phyloP scores from a whole-genome alignment of 1,284 basidiomycete species.

The Lignosus rhinocerotis region DNA sequence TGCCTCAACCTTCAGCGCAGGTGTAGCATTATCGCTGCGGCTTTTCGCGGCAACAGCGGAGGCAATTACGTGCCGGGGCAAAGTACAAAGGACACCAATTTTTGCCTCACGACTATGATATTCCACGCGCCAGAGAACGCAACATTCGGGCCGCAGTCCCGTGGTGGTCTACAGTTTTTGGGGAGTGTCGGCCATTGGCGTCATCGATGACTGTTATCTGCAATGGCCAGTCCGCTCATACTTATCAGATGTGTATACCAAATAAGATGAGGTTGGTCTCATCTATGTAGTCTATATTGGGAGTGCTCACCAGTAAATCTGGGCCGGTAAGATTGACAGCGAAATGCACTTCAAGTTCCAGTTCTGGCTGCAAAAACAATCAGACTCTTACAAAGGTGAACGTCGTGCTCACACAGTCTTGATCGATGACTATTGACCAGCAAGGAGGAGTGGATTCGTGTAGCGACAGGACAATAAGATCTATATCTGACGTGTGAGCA shows the following conservation, averaged over 20 bases:
- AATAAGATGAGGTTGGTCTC: background rate
- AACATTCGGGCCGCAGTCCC: constrained; percentile 12
- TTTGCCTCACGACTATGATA: background rate
- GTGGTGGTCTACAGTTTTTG: constrained; percentile 1
- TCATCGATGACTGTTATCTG: constrained; percentile 14
- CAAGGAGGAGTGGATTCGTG: background rate
- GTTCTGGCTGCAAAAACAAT: too few species aligned
- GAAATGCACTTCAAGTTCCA: background rate
- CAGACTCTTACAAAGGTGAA: too few species aligned
- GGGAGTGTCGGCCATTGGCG: background rate
- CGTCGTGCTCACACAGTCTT: too few species aligned
- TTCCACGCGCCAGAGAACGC: background rate
- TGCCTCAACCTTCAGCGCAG: background rate
- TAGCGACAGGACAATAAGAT: background rate
- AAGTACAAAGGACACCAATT: background rate
- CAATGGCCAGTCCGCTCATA: background rate
- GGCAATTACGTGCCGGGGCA: background rate
- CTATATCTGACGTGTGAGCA: background rate
- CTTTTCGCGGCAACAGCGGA: background rate
- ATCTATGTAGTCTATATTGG: too few species aligned
- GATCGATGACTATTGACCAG: too few species aligned
- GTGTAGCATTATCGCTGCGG: constrained; percentile 1
- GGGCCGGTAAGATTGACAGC: too few species aligned
- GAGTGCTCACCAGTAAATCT: background rate
- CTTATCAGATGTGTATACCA: constrained; percentile 10